A percentile compares a stretch with the other conserved stretches of the same genome.
These are phyloP conservation scores for Linderniella brevidens DNA, from an alignment of 257 asterid genomes.

Conservation along the genomic window DNA sequence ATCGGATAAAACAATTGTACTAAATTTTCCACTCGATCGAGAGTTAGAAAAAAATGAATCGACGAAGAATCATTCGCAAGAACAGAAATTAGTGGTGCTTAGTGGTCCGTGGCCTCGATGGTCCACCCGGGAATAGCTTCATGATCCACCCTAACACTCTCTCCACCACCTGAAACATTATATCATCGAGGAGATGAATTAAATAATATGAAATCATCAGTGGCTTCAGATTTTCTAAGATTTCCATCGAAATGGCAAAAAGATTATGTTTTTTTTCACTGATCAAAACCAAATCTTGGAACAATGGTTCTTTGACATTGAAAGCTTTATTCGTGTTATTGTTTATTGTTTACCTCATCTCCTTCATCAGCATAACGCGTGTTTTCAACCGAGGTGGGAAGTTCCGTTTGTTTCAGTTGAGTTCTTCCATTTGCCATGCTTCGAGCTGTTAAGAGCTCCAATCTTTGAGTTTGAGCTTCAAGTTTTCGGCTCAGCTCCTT, in stretches of 20 bases:
- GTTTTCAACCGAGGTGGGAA: slow-evolving; percentile 23
- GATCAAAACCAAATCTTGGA: too few relatives aligned
- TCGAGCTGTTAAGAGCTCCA: slow-evolving; percentile 83
- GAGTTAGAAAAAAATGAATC: too few relatives aligned
- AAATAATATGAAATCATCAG: too few relatives aligned
- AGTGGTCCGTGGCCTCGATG: slow-evolving; percentile 63
- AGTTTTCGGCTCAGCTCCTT: slow-evolving; percentile 72
- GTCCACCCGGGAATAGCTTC: slow-evolving; percentile 94
- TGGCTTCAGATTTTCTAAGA: too few relatives aligned
- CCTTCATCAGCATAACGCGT: slow-evolving; percentile 86
- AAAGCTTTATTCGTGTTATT: too few relatives aligned
- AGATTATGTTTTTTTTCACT: too few relatives aligned
- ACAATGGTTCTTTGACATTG: too few relatives aligned
- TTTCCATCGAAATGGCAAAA: too few relatives aligned
- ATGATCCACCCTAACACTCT: slow-evolving; percentile 96
- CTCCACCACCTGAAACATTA: slow-evolving; percentile 57
- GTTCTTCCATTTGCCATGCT: slow-evolving; percentile 50
- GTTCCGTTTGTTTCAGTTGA: slow-evolving; percentile 36
- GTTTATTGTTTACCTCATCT: slow-evolving; percentile 70
- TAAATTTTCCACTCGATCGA: too few relatives aligned
- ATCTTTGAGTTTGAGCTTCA: slow-evolving; percentile 88
- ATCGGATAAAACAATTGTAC: too few relatives aligned
- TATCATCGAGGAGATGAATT: slow-evolving; percentile 1
- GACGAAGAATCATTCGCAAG: too few relatives aligned
- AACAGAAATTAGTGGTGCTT: slow-evolving; percentile 39